Percentiles rank a stretch among this genome's conserved stretches.
Conservation (phyloP, 768 basidiomycete species). For the Trametes villosa region DNA sequence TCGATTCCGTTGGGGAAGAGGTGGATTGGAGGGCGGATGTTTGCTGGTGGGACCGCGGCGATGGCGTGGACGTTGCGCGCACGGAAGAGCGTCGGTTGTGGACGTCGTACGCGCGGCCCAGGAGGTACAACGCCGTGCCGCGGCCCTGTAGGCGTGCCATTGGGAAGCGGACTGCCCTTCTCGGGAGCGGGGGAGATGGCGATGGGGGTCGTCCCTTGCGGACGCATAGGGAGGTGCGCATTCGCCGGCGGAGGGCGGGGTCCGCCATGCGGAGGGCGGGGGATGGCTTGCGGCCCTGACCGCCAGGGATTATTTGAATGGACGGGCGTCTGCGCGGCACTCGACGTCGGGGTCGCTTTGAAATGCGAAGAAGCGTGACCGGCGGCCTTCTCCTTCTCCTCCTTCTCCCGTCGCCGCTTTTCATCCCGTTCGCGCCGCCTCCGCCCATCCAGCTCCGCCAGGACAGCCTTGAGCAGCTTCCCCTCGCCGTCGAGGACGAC, state of each 20-base stretch:
- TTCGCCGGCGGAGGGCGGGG: conserved; percentile 14
- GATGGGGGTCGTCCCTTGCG: conserved; percentile 18
- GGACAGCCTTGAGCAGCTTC: conserved; percentile 59
- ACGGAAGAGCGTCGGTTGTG: conserved; percentile 22
- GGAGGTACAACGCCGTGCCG: conserved; percentile 12
- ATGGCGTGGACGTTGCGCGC: conserved; percentile 24
- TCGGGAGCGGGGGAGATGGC: conserved; percentile 19
- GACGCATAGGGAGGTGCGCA: conserved; percentile 20
- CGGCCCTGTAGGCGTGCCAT: conserved; percentile 9
- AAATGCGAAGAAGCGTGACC: conserved; percentile 12
- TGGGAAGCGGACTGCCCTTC: conserved; percentile 11
- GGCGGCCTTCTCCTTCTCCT: conserved; percentile 31
- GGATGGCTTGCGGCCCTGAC: conserved; percentile 11
- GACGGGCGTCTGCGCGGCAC: conserved; percentile 25
- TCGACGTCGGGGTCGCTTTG: conserved; percentile 21
- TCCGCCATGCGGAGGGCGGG: conserved; percentile 6
- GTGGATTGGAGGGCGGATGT: conserved; percentile 29
- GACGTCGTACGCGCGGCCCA: conserved; percentile 33
- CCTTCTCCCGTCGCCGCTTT: conserved; percentile 49
- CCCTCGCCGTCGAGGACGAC: conserved; percentile 85
- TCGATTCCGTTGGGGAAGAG: conserved; percentile 29
- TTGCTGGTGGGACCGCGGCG: conserved; percentile 19
- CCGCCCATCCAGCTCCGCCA: conserved; percentile 63
- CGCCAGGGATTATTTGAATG: conserved; percentile 24
- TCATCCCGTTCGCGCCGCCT: conserved; percentile 51